Conservation (phyloP, 305 asterid species). For the Rubia tinctorum region DNA sequence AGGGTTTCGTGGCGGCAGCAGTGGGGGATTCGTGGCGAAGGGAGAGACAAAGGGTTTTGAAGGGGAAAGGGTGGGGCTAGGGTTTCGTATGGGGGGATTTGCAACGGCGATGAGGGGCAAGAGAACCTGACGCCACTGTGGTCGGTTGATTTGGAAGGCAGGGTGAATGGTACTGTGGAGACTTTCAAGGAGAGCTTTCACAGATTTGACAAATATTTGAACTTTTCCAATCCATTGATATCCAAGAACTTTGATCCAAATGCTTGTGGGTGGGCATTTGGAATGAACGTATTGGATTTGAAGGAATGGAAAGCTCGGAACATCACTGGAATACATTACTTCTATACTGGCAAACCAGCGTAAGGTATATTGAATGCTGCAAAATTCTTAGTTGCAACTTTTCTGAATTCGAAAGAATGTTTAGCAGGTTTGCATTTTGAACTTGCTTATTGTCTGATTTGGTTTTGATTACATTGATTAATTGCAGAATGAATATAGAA, state of each 20-base stretch:
- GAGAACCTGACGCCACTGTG: too few relatives aligned
- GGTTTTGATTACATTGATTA: too few relatives aligned
- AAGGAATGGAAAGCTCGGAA: conserved; percentile 83
- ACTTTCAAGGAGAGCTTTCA: conserved; percentile 99
- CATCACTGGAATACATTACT: conserved; percentile 92
- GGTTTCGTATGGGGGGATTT: too few relatives aligned
- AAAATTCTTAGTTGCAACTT: neutral
- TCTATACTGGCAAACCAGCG: conserved; percentile 73
- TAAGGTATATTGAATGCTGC: conserved; percentile 28
- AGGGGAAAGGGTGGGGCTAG: too few relatives aligned
- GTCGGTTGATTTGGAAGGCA: too few relatives aligned
- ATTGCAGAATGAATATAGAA: conserved; percentile 85
- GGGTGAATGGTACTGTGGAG: conserved; percentile 95
- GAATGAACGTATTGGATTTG: conserved; percentile 93
- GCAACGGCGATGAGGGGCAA: too few relatives aligned
- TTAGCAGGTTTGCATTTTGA: neutral
- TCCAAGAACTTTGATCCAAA: conserved; percentile 79
- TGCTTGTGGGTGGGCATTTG: conserved; percentile 99
- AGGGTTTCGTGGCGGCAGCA: too few relatives aligned
- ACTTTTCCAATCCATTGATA: conserved; percentile 87
- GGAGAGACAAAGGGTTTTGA: too few relatives aligned
- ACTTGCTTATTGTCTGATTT: too few relatives aligned
- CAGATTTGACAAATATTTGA: conserved; percentile 89
- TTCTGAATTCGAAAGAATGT: neutral
- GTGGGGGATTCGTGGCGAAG: too few relatives aligned